Conservation (phyloP, 2,329 filamentous ascomycete species). For the Diaporthe citriasiana region DNA sequence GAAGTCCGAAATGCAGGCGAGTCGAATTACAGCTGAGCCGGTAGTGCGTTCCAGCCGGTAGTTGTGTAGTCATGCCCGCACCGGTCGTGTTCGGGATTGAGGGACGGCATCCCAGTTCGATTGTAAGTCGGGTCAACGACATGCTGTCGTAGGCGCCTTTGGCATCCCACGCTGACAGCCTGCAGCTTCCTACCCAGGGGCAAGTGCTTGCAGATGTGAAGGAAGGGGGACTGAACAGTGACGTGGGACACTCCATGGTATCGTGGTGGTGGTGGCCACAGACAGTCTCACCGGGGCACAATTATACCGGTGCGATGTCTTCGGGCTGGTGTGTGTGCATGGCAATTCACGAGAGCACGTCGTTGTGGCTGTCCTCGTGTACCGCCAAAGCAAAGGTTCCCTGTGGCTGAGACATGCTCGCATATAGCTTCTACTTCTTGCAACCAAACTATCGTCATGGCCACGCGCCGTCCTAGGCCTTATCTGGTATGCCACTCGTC, state of each 20-base stretch:
- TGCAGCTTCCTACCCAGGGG: background rate
- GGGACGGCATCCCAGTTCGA: constrained; percentile 20
- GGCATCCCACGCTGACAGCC: constrained; percentile 21
- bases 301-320: constrained; percentile 1
- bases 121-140: constrained; percentile 3
- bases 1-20: background rate
- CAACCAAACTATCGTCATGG: background rate
- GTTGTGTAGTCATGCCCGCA: background rate
- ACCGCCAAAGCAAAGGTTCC: background rate
- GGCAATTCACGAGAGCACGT: background rate
- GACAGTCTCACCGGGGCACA: background rate
- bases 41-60: background rate
- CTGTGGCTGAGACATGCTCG: constrained; percentile 42
- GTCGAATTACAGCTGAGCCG: constrained; percentile 5
- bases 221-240: background rate
- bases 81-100: background rate
- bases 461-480: constrained; percentile 19
- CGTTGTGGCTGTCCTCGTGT: background rate
- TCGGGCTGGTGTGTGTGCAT: background rate
- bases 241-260: constrained; percentile 20
- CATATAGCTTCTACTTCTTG: constrained; percentile 22
- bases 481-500: constrained; percentile 28
- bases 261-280: background rate
- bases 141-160: constrained; percentile 14
- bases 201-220: background rate